Base-by-base conservation (phyloP, 192 early-diverging fungal genomes). In the Jimgerdemannia flammicorona region DNA sequence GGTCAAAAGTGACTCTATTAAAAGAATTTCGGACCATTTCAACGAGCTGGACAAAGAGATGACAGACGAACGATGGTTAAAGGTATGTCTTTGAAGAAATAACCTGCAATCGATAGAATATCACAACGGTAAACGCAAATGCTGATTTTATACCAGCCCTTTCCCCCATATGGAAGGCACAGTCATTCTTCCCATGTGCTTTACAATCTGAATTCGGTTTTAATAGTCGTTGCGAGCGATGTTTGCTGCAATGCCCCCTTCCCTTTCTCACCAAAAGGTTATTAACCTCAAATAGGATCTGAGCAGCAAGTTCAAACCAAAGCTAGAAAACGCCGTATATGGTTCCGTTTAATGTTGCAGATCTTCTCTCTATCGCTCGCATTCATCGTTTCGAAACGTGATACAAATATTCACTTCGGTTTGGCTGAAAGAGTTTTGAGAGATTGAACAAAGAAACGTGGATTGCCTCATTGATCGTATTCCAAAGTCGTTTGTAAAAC, bases 351-450 rank as follows among this genome's bases (percentile, higher is more conserved):
- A 88, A 87, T 42, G 77, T 93, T 70, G 85, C 89, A 0, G 90
- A 90, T 67, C 75, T 94, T 40, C 80, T 94, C 71, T 86, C 92
- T 1, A 79, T 90, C 68, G 87, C 92, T 40, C 81, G 89, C 70
- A 88, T 93, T 68, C 91, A 92, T 74, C 81, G 92, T n/a, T 91
- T 93, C 64, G 87, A 90, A 84, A 90, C 43, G 81, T 74, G n/a
- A 88, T 90, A 71, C 74, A 75, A 43, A 18, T 80, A 64, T 14
- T 59, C 29, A 29, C 29, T 29, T 29, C 29, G 29, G 29, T 29
- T 29, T 29, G 29, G 10, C 20, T 42, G 40, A 17, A 70, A 66
- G 4, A 41, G 44, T 40, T 43, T n/a, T n/a, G 88, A 89, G 20
- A 86, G 81, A 67, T 71, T 84, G 64, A 72, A 70, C 14, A 77